Base-by-base conservation (phyloP, 2,329 filamentous ascomycete species). In the Cryphonectria parasitica region DNA sequence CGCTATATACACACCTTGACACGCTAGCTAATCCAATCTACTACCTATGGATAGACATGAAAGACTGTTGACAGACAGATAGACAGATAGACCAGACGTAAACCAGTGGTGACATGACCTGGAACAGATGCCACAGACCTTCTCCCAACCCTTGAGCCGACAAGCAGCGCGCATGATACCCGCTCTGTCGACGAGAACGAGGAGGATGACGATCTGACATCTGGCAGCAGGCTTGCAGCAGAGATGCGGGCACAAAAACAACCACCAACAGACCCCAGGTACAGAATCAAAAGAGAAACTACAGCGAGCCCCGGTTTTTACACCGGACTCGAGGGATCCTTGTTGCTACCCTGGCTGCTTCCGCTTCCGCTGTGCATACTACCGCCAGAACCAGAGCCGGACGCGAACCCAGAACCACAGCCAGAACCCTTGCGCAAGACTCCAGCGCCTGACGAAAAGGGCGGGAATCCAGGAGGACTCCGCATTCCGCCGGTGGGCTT, bases 281-380 rank as follows among this genome's bases (percentile, higher is more conserved):
- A 56, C 52, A 56, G 52, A 31, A 56, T 2, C 41, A 39, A 11
- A 17, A 45, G 43, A 52, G 25, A 17, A 31, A 31, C 28, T 13
- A 58, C 54, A 28, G 28, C 67, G 61, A 34, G 52, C 25, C n/a
- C 71, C 39, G 41, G 15, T 49, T 10, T 19, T 31, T 69, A 78
- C 41, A 77, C 68, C 54, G 86, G 87, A 76, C 88, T 90, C 72
- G 82, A 83, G 34, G 86, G 84, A 75, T 88, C 87, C 66, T 82
- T 80, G 49, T 82, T 77, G 75, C 86, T 87, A n/a, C 81, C 82
- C 64, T 77, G 76, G 54, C 84, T 83, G 74, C 85, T 87, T 43
- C 82, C 83, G 72, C 82, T 81, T 71, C 82, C 81, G 63, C 81
- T 83, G 54, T 79, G 77, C 63, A 78, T 69, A 56, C 66, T 68